Conservation (phyloP, 495 filamentous ascomycete genomes). For the Hypoxylon intermedium region DNA sequence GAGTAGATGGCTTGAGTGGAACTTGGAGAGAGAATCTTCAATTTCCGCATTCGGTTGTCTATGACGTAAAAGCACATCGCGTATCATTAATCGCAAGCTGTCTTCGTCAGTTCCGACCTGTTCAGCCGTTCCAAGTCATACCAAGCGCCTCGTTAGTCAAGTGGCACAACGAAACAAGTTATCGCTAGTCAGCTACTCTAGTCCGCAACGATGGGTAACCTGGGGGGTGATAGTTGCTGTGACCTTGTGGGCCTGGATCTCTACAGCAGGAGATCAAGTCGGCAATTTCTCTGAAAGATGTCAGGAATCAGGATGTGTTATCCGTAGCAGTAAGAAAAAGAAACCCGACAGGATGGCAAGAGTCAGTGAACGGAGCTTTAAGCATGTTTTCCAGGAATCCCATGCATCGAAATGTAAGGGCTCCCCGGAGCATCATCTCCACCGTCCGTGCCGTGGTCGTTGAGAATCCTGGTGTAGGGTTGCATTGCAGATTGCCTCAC, state of each 20-base stretch:
- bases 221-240: background rate
- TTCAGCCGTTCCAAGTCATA: constrained; percentile 4
- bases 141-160: constrained; percentile 5
- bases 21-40: constrained; percentile 1
- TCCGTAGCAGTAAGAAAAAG: constrained; percentile 5
- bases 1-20: background rate
- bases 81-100: constrained; percentile 10
- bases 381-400: constrained; percentile 5
- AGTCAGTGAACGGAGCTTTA: background rate
- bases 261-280: background rate
- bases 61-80: constrained; percentile 30
- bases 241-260: constrained; percentile 12
- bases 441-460: constrained; percentile 17
- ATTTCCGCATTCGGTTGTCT: constrained; percentile 35
- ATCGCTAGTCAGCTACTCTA: background rate
- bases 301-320: too few relatives aligned
- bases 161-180: constrained; percentile 31
- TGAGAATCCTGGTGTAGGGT: constrained; percentile 18
- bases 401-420: constrained; percentile 3
- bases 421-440: constrained; percentile 17
- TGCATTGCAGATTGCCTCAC: constrained; percentile 38
- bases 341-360: constrained; percentile 1
- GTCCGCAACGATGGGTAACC: constrained; percentile 13
- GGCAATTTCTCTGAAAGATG: background rate
- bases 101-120: constrained; percentile 9